Percentiles rank a stretch among this genome's conserved stretches.
These are phyloP conservation scores for Acmispon strigosus DNA, from an alignment of 306 rosid species.

Conservation along the genomic window DNA sequence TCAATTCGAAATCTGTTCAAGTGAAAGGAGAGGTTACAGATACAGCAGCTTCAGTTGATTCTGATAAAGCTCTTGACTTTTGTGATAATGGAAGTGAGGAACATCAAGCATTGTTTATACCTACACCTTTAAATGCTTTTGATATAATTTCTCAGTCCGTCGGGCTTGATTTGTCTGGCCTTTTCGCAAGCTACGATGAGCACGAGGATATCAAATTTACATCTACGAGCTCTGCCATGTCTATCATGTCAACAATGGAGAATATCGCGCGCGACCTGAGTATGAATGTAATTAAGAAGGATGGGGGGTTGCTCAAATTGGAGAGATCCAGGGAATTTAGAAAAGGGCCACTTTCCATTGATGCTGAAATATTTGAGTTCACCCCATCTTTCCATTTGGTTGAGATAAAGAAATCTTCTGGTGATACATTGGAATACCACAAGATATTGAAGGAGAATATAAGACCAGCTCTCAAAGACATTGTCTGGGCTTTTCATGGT, in stretches of 20 bases:
- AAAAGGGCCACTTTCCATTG: conserved; percentile 20
- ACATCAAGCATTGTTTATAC: conserved; percentile 18
- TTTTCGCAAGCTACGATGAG: conserved; percentile 14
- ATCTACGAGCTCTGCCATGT: conserved; percentile 26
- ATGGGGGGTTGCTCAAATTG: conserved; percentile 30
- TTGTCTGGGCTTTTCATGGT: conserved; percentile 36
- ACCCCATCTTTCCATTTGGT: conserved; percentile 36
- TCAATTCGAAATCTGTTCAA: conserved; percentile 2
- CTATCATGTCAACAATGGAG: conserved; percentile 26
- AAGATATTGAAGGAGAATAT: conserved; percentile 34
- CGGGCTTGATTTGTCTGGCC: conserved; percentile 37
- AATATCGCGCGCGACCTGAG: conserved; percentile 13
- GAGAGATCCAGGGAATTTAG: conserved; percentile 21
- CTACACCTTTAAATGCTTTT: conserved; percentile 35
- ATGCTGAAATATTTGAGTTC: conserved; percentile 34
- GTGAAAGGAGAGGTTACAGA: conserved; percentile 1
- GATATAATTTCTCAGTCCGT: conserved; percentile 39
- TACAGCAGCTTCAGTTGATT: not conserved
- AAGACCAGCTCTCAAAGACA: conserved; percentile 33
- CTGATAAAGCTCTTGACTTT: conserved; percentile 7
- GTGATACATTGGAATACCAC: conserved; percentile 33
- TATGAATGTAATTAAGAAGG: conserved; percentile 26
- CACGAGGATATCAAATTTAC: conserved; percentile 24
- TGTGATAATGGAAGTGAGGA: conserved; percentile 22
- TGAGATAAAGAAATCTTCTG: conserved; percentile 34